Evolutionary conservation across 805 yeast genomes (phyloP), one percentile per base, ranked within the genome.

Genomic region (Saccharomycopsis microspora): DNA sequence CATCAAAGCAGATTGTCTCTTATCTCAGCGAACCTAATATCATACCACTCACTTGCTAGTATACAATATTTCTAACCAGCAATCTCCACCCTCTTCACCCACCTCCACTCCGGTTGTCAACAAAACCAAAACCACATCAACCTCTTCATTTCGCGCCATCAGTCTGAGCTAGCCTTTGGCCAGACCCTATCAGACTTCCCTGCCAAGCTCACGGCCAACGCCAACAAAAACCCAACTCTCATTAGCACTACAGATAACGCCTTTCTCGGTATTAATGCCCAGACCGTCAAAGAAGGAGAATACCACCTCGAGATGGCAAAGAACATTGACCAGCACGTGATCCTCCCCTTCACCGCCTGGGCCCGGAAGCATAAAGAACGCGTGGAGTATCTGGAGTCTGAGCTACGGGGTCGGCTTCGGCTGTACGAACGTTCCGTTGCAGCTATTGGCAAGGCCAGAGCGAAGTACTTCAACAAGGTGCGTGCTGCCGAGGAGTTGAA

Each of bases 331-430:
- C 57, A 65, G 1, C 65, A 76, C 61, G 90, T 86, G 1, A 59
- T 83, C 44, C 71, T 70, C 29, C 95, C 95, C 1, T 86, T 86
- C 57, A 62, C 75, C 7, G 72, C 74, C 56, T 87, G 94, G 94
- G 72, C 88, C 39, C 68, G 66, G 11, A 88, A 82, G 46, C 95
- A 86, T 62, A 73, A 72, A 46, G 75, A 75, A 55, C 66, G 94
- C 42, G 72, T 86, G 1, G 77, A 74, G 38, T 76, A 73, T 56
- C 76, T 85, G 11, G 81, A 79, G 47, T 67, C 71, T 48, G 67
- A 71, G 4, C 63, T 85, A 39, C 63, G 65, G 44, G 69, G 65
- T 27, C 78, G 76, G 54, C 69, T 76, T 41, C 73, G 72, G 55
- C 67, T 64, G 43, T 83, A 76, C 60, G 75, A 75, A 42, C 68